A percentile compares a stretch with the other conserved stretches of the same genome.
These are phyloP conservation scores for Tolypocladium nubicola DNA, from an alignment of 2,329 filamentous ascomycete genomes.

Conservation along the genomic window DNA sequence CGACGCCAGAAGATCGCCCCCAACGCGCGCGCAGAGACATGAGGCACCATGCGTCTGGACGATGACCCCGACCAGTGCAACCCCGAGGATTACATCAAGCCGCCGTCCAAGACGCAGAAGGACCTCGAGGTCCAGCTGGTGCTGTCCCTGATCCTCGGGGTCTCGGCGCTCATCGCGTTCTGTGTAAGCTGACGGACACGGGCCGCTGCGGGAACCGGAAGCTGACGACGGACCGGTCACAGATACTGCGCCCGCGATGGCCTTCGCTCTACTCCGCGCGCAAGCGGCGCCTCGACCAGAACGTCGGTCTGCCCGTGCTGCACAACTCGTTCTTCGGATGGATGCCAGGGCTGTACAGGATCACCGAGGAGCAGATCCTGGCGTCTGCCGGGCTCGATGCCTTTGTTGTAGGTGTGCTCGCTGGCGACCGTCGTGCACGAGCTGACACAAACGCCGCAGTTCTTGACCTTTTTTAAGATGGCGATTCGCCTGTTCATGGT, in stretches of 20 bases:
- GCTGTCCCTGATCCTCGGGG: constrained; percentile 59
- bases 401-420: constrained; percentile 56
- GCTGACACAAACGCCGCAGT: constrained; percentile 30
- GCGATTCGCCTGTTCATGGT: constrained; percentile 71
- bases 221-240: neutral
- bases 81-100: constrained; percentile 11
- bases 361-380: constrained; percentile 83
- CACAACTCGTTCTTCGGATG: constrained; percentile 84
- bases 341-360: constrained; percentile 75
- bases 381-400: constrained; percentile 88
- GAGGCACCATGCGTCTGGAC: constrained; percentile 1
- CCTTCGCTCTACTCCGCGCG: constrained; percentile 81
- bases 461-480: constrained; percentile 93
- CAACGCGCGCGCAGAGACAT: neutral
- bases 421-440: neutral
- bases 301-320: constrained; percentile 59
- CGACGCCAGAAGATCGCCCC: neutral
- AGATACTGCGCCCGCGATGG: constrained; percentile 87
- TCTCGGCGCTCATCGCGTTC: constrained; percentile 64
- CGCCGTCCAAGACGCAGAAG: constrained; percentile 19
- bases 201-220: neutral
- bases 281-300: constrained; percentile 58
- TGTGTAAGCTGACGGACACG: constrained; percentile 44
- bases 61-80: constrained; percentile 12
- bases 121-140: constrained; percentile 55